Evolutionary conservation across 2,329 filamentous ascomycete species (phyloP).

Genomic region (Emericellopsis cladophorae): DNA sequence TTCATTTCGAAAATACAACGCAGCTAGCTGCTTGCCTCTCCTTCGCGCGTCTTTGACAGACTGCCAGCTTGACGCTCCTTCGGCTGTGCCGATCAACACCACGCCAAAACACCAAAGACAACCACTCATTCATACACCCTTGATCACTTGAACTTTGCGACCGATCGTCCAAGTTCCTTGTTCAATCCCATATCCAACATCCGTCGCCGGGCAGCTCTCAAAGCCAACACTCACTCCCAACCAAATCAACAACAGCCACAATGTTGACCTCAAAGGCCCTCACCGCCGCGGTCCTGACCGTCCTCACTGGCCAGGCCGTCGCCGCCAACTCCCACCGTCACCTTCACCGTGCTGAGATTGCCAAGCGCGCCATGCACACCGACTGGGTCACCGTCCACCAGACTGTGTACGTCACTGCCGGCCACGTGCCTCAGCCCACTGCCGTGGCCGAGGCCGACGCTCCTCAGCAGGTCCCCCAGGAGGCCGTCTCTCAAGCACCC

Average conservation of each 20-base stretch:
- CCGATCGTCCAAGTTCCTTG: not conserved
- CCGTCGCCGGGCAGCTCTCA: not conserved
- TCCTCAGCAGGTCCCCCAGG: not conserved
- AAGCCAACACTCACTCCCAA: not conserved
- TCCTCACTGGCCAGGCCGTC: constrained; percentile 28
- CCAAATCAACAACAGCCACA: constrained; percentile 7
- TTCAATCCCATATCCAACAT: not conserved
- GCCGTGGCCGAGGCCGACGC: constrained; percentile 10
- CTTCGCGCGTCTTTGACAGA: constrained; percentile 41
- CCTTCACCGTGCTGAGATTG: constrained; percentile 19
- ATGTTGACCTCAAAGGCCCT: constrained; percentile 32
- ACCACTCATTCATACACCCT: not conserved
- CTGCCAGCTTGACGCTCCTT: constrained; percentile 13
- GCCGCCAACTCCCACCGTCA: constrained; percentile 30
- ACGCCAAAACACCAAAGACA: not conserved
- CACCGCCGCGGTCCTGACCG: constrained; percentile 26
- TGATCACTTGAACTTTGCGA: not conserved
- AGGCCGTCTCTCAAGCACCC: not conserved
- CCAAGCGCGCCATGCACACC: constrained; percentile 17
- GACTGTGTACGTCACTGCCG: constrained; percentile 24
- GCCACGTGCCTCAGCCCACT: constrained; percentile 11
- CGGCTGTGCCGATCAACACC: constrained; percentile 19
- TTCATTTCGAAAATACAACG: constrained; percentile 2
- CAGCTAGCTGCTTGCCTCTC: constrained; percentile 18
- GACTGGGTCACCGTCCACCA: constrained; percentile 15